phyloP scores from a whole-genome alignment of 495 filamentous ascomycete species.

The Penicillium antarcticum region DNA sequence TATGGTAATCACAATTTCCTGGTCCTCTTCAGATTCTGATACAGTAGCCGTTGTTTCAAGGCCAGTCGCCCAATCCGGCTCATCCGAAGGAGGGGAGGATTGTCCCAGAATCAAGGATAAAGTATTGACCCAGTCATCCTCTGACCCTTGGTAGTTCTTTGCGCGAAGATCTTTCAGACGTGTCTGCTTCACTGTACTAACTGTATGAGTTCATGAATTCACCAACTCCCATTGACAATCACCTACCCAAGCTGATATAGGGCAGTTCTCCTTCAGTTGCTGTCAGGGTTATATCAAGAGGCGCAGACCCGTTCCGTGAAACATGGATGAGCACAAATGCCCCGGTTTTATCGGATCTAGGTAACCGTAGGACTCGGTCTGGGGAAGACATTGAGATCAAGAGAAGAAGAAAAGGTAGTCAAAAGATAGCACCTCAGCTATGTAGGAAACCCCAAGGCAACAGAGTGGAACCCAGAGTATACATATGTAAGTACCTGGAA shows the following conservation, averaged over 20 bases:
- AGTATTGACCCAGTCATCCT: slow-evolving; percentile 56
- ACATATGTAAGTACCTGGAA: not conserved
- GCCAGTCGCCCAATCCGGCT: slow-evolving; percentile 12
- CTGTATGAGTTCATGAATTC: slow-evolving; percentile 14
- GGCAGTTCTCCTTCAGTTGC: slow-evolving; percentile 67
- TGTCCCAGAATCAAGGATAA: slow-evolving; percentile 37
- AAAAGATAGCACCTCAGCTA: too few species aligned
- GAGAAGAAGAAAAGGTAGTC: not conserved
- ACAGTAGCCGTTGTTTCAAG: slow-evolving; percentile 40
- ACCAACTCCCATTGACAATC: slow-evolving; percentile 1
- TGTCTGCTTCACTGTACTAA: slow-evolving; percentile 43
- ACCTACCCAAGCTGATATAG: slow-evolving; percentile 55
- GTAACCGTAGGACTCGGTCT: slow-evolving; percentile 49
- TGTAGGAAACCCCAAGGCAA: not conserved
- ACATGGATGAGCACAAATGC: slow-evolving; percentile 59
- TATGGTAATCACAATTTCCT: slow-evolving; percentile 48
- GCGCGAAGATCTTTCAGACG: slow-evolving; percentile 42
- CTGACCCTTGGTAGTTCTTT: slow-evolving; percentile 51
- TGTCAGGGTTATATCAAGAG: slow-evolving; percentile 59
- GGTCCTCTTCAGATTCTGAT: slow-evolving; percentile 21
- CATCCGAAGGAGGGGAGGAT: slow-evolving; percentile 3
- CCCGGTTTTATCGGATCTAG: slow-evolving; percentile 50
- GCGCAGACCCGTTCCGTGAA: slow-evolving; percentile 36
- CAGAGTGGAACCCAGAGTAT: not conserved
- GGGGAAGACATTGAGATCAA: not conserved